These are phyloP conservation scores for Strobilomyces dryophilus DNA, from an alignment of 768 basidiomycete species.

Conservation along the genomic window DNA sequence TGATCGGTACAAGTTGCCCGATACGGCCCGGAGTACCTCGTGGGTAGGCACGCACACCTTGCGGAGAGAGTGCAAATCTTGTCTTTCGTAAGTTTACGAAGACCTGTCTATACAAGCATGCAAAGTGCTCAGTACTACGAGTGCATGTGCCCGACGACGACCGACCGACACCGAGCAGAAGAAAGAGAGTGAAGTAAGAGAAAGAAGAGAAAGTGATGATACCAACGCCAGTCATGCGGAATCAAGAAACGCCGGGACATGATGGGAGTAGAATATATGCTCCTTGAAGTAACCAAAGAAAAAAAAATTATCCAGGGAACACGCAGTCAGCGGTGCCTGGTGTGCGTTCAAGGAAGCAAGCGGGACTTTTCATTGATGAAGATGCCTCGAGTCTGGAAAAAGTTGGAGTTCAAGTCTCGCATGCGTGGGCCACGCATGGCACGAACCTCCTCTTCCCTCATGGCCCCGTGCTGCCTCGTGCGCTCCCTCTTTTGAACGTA, in stretches of 20 bases:
- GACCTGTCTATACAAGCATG: constrained; percentile 3
- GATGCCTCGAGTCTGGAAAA: too few species aligned
- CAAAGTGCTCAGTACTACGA: constrained; percentile 13
- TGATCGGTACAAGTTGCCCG: too few species aligned
- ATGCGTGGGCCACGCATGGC: background rate
- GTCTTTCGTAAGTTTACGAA: constrained; percentile 8
- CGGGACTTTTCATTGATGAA: too few species aligned
- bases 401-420: background rate
- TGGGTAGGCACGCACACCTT: background rate
- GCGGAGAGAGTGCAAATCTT: constrained; percentile 35
- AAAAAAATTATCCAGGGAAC: background rate
- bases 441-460: constrained; percentile 12
- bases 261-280: background rate
- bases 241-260: background rate
- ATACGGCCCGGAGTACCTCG: too few species aligned
- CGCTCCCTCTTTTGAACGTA: constrained; percentile 4
- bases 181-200: background rate
- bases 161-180: background rate
- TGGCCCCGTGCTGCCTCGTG: background rate
- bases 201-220: background rate
- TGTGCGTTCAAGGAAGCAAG: too few species aligned
- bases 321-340: too few species aligned
- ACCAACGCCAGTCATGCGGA: constrained; percentile 6
- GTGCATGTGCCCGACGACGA: background rate
- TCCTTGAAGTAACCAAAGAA: background rate